Evolutionary conservation across 768 basidiomycete species (phyloP).

Genomic region (Suillus ampliporus): DNA sequence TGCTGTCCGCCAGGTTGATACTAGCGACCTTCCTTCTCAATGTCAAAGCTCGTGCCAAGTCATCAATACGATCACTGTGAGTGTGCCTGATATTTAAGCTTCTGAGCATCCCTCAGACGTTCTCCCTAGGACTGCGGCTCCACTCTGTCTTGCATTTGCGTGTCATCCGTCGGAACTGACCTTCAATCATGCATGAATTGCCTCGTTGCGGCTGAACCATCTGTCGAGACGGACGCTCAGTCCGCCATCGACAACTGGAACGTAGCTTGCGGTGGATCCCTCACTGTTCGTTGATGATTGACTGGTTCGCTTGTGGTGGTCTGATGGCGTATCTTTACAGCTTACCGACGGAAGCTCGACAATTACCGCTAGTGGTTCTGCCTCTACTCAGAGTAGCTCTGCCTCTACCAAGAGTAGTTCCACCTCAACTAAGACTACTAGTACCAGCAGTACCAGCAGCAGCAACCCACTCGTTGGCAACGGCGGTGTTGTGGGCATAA

Average conservation of each 20-base stretch:
- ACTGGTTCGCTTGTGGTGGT: not conserved
- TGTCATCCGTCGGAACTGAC: conserved; percentile 14
- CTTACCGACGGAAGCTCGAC: not conserved
- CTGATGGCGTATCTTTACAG: not conserved
- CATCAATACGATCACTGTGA: conserved; percentile 24
- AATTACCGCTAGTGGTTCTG: not conserved
- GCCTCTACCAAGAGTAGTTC: too few species aligned
- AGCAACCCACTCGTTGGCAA: conserved; percentile 5
- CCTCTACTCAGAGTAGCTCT: too few species aligned
- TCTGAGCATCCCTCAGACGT: not conserved
- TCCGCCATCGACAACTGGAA: conserved; percentile 21
- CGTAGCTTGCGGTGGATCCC: conserved; percentile 18
- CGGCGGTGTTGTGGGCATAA: conserved; percentile 14
- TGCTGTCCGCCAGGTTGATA: conserved; percentile 23
- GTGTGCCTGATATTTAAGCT: not conserved
- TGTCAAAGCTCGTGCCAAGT: conserved; percentile 30
- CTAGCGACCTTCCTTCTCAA: conserved; percentile 17
- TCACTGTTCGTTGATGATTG: conserved; percentile 22
- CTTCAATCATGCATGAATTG: conserved; percentile 28
- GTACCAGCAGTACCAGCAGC: not conserved
- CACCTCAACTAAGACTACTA: too few species aligned
- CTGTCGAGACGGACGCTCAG: conserved; percentile 14
- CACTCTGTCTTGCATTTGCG: conserved; percentile 20
- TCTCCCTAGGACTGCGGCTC: conserved; percentile 16
- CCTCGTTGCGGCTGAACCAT: conserved; percentile 12